Conservation (phyloP, 179 eudicot genomes). For the Carnegiea gigantea region DNA sequence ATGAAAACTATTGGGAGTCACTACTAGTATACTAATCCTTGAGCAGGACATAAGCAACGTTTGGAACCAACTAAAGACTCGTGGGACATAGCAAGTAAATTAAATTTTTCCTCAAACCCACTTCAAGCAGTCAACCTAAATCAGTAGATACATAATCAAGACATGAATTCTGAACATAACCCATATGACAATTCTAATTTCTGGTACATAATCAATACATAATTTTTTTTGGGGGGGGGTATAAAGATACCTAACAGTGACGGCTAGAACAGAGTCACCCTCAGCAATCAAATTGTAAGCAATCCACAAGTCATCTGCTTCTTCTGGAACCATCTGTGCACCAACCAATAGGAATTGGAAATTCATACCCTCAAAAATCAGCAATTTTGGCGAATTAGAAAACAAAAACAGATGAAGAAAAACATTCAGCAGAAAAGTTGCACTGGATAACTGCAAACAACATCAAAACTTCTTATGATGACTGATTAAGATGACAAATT, state of each 20-base stretch:
- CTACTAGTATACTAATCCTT: too few relatives aligned
- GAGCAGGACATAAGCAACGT: neutral
- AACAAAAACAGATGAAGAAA: neutral
- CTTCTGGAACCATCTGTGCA: slow-evolving; percentile 79
- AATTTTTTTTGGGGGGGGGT: too few relatives aligned
- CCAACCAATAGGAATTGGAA: slow-evolving; percentile 16
- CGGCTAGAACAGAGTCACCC: slow-evolving; percentile 70
- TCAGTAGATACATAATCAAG: neutral
- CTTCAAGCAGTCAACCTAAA: neutral
- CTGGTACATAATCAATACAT: too few relatives aligned
- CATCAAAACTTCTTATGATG: neutral
- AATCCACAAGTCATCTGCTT: slow-evolving; percentile 88
- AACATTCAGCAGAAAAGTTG: neutral
- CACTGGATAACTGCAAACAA: neutral
- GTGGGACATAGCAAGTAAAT: neutral
- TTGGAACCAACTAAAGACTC: neutral
- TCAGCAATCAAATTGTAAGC: slow-evolving; percentile 78
- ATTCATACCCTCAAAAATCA: slow-evolving; percentile 8
- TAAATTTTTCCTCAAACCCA: neutral
- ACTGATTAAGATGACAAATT: neutral
- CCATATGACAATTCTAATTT: neutral
- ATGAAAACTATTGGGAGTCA: neutral
- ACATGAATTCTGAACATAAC: neutral
- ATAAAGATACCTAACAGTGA: slow-evolving; percentile 57
- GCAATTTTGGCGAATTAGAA: neutral